Evolutionary conservation across 352 stramenopile genomes (phyloP), one percentile per base, ranked within the genome.

Genomic region (Phytophthora quininea): DNA sequence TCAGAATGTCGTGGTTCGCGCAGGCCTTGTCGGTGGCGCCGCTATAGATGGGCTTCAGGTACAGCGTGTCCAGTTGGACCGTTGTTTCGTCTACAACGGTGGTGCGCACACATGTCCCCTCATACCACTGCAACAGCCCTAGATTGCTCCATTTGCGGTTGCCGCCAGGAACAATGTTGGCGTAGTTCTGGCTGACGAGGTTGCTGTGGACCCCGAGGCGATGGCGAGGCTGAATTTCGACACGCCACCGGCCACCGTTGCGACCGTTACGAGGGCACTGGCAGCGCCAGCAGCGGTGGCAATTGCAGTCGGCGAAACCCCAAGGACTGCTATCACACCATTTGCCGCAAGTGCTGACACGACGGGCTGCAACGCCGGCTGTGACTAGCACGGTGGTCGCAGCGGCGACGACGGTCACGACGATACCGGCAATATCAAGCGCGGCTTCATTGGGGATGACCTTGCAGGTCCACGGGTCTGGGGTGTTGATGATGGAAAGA

Each of bases 11-110:
- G 56, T 88, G 74, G 38, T 73, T 67, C 33, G 73, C 62, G 62
- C 78, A 79, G 5, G 67, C 79, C 42, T 76, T 76, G 62, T 74
- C 66, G 7, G 69, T 74, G 32, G 69, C 59, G n/a, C 76, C 74
- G 30, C 74, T 82, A 68, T 85, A 87, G 69, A 85, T 85, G 27
- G 74, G 76, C 46, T 72, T 71, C 76, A 82, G 81, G 73, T 83
- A 83, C 11, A 83, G 10, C 35, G 71, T 80, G 45, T 78, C 64
- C 3, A 65, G 76, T 1, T 58, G 71, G 27, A 88, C 74, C 0
- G 76, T 77, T 1, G 59, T 54, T 45, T 81, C 65, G 40, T 83
- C 59, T 27, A 79, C 53, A 62, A 80, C 73, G 9, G 61, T 72
- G 15, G 78, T 82, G 48, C 69, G 71, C 3, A 82, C 64, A 42